These are phyloP conservation scores for Antrodiella citrinella DNA, from an alignment of 768 basidiomycete genomes.

Conservation along the genomic window DNA sequence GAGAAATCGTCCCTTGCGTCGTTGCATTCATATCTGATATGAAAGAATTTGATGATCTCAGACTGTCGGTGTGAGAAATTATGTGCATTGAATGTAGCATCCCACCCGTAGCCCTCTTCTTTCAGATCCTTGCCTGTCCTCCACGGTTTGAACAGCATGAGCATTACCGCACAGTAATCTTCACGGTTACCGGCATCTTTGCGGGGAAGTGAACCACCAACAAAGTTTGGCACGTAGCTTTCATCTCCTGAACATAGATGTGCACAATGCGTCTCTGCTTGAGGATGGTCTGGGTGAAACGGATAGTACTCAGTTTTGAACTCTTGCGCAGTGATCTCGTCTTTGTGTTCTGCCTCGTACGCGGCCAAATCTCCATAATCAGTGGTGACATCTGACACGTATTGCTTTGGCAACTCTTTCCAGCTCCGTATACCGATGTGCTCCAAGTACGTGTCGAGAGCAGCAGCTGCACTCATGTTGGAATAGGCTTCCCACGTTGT, in stretches of 20 bases:
- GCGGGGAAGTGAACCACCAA: conserved; percentile 22
- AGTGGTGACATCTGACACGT: neutral
- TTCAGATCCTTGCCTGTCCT: neutral
- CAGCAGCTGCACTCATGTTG: neutral
- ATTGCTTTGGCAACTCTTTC: neutral
- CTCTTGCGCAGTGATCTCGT: neutral
- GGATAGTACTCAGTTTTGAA: neutral
- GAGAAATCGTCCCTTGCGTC: conserved; percentile 28
- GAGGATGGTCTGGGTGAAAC: neutral
- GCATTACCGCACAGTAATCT: neutral
- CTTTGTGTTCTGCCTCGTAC: neutral
- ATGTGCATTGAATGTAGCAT: neutral
- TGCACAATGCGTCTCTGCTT: neutral
- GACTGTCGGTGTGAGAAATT: conserved; percentile 11
- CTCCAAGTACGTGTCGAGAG: neutral
- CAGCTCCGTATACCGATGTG: neutral
- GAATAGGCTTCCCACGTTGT: neutral
- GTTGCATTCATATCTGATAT: conserved; percentile 28
- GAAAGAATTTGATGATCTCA: conserved; percentile 13
- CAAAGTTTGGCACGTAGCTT: conserved; percentile 22
- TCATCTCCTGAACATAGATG: neutral
- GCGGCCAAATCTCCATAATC: neutral
- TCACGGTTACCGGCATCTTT: neutral
- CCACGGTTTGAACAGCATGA: neutral
- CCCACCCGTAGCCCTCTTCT: neutral